phyloP scores from a whole-genome alignment of 306 rosid genomes.

The Vicia sativa region DNA sequence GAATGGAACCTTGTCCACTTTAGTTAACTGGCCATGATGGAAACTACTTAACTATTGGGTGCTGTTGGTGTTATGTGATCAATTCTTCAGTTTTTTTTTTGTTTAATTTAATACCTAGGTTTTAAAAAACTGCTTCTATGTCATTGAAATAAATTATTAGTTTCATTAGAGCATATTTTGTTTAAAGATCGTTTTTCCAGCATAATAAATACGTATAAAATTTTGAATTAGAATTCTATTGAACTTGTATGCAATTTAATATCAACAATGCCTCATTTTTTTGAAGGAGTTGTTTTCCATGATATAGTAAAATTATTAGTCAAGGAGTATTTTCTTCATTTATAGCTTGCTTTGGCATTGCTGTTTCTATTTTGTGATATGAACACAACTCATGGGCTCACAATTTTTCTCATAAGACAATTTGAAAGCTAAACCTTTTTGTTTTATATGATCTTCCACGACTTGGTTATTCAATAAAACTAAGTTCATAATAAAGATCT shows the following conservation, averaged over 20 bases:
- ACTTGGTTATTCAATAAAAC: constrained; percentile 15
- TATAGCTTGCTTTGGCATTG: not conserved
- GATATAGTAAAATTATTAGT: constrained; percentile 5
- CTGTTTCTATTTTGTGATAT: constrained; percentile 9
- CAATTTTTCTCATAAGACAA: constrained; percentile 1
- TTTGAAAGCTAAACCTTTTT: constrained; percentile 8
- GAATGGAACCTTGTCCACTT: not conserved
- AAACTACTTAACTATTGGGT: constrained; percentile 19
- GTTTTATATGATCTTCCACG: constrained; percentile 7
- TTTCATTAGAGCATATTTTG: not conserved
- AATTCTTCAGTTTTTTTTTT: not conserved
- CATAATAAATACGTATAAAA: not conserved
- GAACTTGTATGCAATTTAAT: constrained; percentile 5
- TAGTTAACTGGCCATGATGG: constrained; percentile 17
- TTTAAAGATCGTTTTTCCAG: not conserved
- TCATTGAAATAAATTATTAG: constrained; percentile 8
- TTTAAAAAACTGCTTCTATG: not conserved
- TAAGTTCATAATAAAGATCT: not conserved
- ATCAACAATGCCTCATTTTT: constrained; percentile 4
- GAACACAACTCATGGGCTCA: not conserved
- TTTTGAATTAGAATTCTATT: constrained; percentile 5
- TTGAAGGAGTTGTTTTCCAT: constrained; percentile 5
- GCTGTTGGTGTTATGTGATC: constrained; percentile 10
- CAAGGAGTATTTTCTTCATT: not conserved
- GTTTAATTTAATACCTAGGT: constrained; percentile 3